phyloP scores from a whole-genome alignment of 2,329 filamentous ascomycete genomes.

The Cladosporium sp. region DNA sequence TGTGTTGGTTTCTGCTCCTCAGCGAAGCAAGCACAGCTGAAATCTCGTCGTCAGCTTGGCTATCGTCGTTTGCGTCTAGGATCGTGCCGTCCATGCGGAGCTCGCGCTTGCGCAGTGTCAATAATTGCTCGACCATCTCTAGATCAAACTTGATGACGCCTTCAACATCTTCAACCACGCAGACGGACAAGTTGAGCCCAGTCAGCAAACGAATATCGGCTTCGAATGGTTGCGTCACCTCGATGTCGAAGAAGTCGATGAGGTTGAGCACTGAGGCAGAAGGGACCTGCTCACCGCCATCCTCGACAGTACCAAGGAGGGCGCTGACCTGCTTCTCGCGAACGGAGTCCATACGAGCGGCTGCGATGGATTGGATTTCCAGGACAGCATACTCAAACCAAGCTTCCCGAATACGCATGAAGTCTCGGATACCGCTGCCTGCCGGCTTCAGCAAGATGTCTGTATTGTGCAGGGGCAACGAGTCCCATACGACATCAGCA shows the following conservation, averaged over 20 bases:
- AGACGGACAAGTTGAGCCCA: slow-evolving; percentile 64
- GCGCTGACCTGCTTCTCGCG: slow-evolving; percentile 56
- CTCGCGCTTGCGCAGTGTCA: slow-evolving; percentile 66
- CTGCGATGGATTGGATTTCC: slow-evolving; percentile 68
- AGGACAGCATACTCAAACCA: slow-evolving; percentile 80
- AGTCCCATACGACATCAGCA: slow-evolving; percentile 59
- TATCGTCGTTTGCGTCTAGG: slow-evolving; percentile 28
- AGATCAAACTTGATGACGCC: slow-evolving; percentile 62
- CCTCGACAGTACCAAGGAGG: slow-evolving; percentile 70
- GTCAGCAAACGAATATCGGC: slow-evolving; percentile 57
- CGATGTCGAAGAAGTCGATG: slow-evolving; percentile 80
- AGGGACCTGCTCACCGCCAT: slow-evolving; percentile 59
- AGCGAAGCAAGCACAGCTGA: slow-evolving; percentile 58
- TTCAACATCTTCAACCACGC: slow-evolving; percentile 58
- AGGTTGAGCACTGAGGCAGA: slow-evolving; percentile 84
- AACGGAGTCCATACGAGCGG: slow-evolving; percentile 38
- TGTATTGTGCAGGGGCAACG: slow-evolving; percentile 53
- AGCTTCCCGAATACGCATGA: slow-evolving; percentile 71
- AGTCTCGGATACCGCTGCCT: slow-evolving; percentile 68
- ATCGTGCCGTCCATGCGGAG: slow-evolving; percentile 35
- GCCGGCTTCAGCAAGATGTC: slow-evolving; percentile 68
- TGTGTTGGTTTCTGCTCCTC: slow-evolving; percentile 59
- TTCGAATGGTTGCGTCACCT: slow-evolving; percentile 45
- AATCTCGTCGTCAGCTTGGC: slow-evolving; percentile 55
- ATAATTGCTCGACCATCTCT: slow-evolving; percentile 66